Conservation (phyloP, 352 stramenopile species). For the Phytopythium boreale region DNA sequence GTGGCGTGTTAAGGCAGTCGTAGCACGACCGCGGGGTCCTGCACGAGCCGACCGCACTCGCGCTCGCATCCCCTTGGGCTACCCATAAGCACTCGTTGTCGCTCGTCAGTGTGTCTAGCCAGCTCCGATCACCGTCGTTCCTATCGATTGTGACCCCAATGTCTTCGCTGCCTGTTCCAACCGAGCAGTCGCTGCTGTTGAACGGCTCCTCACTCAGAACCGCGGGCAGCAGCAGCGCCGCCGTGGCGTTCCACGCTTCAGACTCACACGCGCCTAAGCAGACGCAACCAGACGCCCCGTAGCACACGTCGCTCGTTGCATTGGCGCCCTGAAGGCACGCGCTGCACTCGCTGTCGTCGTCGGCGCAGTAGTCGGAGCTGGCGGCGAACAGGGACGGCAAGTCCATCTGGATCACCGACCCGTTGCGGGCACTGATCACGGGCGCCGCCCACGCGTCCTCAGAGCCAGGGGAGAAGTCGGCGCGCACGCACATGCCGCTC, state of each 20-base stretch:
- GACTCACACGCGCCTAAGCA: constrained; percentile 33
- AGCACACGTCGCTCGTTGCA: constrained; percentile 22
- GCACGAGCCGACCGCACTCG: constrained; percentile 5
- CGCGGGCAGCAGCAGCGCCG: constrained; percentile 12
- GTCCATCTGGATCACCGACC: neutral
- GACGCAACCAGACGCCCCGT: constrained; percentile 26
- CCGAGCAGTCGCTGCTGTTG: constrained; percentile 9
- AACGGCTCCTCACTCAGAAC: constrained; percentile 2
- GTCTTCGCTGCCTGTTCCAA: neutral
- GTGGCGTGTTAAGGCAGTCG: constrained; percentile 30
- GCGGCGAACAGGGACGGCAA: constrained; percentile 5
- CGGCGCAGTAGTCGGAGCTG: constrained; percentile 36
- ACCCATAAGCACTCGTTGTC: constrained; percentile 40
- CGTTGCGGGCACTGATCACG: constrained; percentile 9
- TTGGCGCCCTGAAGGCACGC: constrained; percentile 17
- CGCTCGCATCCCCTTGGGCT: constrained; percentile 14
- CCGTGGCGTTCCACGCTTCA: constrained; percentile 20
- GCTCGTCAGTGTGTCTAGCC: constrained; percentile 18
- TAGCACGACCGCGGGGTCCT: constrained; percentile 29
- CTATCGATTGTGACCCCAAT: neutral
- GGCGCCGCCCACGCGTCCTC: constrained; percentile 1
- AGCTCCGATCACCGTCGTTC: neutral
- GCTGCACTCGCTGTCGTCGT: constrained; percentile 32
- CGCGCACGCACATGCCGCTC: constrained; percentile 19
- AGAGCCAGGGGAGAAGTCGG: neutral